phyloP scores from a whole-genome alignment of 257 asterid species.

The Solanum paucissectum region DNA sequence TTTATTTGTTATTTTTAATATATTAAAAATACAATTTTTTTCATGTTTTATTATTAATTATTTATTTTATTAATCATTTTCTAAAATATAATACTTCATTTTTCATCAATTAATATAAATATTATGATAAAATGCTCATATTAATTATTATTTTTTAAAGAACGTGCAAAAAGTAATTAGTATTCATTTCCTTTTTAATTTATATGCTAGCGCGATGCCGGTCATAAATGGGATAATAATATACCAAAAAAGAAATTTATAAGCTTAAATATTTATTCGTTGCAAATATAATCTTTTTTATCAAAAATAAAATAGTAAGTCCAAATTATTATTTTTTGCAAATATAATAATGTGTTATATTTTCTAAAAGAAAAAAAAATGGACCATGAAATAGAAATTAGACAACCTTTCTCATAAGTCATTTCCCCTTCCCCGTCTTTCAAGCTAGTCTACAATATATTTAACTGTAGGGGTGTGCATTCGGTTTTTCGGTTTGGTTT shows the following conservation, averaged over 20 bases:
- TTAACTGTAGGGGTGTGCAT: not conserved
- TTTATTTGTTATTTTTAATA: no score
- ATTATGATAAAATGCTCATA: no score
- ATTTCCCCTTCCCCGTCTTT: not conserved
- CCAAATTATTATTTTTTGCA: not conserved
- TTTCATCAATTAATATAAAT: no score
- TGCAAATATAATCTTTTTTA: not conserved
- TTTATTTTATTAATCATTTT: no score
- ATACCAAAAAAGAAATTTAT: not conserved
- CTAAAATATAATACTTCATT: no score
- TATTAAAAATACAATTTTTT: no score
- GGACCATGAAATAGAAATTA: not conserved
- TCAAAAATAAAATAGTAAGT: not conserved
- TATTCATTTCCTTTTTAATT: not conserved
- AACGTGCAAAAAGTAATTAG: not conserved
- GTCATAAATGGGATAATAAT: no score
- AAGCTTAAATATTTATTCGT: not conserved
- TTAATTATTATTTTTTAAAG: not conserved
- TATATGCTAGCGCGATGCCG: not conserved
- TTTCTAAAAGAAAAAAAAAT: not conserved
- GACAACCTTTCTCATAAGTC: not conserved
- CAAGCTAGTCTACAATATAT: not conserved
- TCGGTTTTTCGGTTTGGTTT: no score
- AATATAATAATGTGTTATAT: not conserved
- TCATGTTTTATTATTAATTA: no score